phyloP scores from a whole-genome alignment of 2,329 filamentous ascomycete species.

The Plectosphaerella plurivora region DNA sequence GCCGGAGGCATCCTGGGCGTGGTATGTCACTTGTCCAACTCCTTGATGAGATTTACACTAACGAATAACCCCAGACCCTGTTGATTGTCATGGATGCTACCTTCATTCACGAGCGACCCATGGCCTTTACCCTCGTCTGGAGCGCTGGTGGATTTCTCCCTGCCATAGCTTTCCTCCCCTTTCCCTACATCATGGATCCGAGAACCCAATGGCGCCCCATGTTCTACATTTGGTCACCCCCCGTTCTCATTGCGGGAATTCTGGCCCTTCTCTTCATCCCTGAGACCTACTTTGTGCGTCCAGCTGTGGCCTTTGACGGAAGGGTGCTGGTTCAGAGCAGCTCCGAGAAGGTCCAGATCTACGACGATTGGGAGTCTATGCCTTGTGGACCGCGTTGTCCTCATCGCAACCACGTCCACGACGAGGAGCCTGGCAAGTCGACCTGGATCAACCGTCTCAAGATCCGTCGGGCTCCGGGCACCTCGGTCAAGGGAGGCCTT shows the following conservation, averaged over 20 bases:
- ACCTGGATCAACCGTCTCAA: not conserved
- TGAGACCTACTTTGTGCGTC: constrained; percentile 35
- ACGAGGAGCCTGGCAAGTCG: not conserved
- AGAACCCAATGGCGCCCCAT: constrained; percentile 23
- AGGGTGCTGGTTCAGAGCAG: constrained; percentile 30
- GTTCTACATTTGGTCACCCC: constrained; percentile 24
- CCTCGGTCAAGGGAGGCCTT: not conserved
- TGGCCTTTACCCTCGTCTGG: constrained; percentile 27
- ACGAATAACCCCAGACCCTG: constrained; percentile 5
- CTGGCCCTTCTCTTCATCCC: constrained; percentile 25
- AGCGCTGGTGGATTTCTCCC: constrained; percentile 19
- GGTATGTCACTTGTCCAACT: constrained; percentile 10
- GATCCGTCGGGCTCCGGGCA: not conserved
- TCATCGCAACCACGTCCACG: not conserved
- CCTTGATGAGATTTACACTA: not conserved
- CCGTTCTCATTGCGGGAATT: constrained; percentile 17
- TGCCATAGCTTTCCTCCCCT: constrained; percentile 20
- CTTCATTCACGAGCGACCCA: constrained; percentile 30
- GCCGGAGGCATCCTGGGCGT: constrained; percentile 24
- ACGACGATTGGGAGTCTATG: constrained; percentile 23
- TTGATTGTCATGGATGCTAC: constrained; percentile 31
- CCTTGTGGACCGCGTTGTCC: not conserved
- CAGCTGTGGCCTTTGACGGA: constrained; percentile 33
- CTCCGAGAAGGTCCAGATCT: constrained; percentile 31
- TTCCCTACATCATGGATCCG: constrained; percentile 15